A percentile compares a stretch with the other conserved stretches of the same genome.
Conservation (phyloP, 768 basidiomycete genomes). For the Hebeloma cylindrosporum region DNA sequence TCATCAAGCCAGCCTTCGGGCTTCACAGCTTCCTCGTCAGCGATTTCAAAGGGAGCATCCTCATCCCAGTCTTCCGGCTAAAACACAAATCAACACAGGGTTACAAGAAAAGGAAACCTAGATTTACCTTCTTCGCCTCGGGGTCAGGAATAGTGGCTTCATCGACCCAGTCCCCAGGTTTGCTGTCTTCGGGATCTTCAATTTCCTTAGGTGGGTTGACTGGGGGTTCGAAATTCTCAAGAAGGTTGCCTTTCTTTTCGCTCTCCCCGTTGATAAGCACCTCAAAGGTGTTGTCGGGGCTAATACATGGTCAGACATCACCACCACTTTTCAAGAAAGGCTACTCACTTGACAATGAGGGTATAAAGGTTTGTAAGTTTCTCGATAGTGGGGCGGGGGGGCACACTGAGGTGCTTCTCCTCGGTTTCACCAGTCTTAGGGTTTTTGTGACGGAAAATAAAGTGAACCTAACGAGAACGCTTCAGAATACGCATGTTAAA, state of each 20-base stretch:
- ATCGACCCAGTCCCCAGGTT: conserved; percentile 95
- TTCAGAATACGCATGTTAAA: conserved; percentile 2
- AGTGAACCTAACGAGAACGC: conserved; percentile 68
- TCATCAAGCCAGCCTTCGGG: conserved; percentile 96
- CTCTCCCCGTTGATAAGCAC: conserved; percentile 87
- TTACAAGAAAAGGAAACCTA: not conserved
- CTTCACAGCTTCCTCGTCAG: conserved; percentile 82
- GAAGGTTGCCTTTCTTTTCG: conserved; percentile 75
- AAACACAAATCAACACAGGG: conserved; percentile 1
- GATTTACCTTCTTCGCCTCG: conserved; percentile 72
- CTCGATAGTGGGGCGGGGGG: conserved; percentile 84
- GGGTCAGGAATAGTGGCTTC: conserved; percentile 81
- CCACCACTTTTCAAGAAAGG: too few relatives aligned
- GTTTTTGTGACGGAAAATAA: conserved; percentile 98
- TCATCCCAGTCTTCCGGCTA: conserved; percentile 98
- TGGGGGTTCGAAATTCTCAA: conserved; percentile 91
- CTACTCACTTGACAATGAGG: conserved; percentile 80
- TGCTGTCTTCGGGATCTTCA: conserved; percentile 87
- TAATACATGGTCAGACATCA: conserved; percentile 31
- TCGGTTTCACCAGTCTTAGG: conserved; percentile 90
- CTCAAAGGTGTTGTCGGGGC: conserved; percentile 93
- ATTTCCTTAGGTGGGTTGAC: conserved; percentile 95
- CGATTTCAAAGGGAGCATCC: conserved; percentile 89
- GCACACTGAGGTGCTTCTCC: conserved; percentile 89
- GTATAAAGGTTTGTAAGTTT: conserved; percentile 95